These are phyloP conservation scores for Monosporozyma aquatica DNA, from an alignment of 805 yeast species.

Conservation along the genomic window DNA sequence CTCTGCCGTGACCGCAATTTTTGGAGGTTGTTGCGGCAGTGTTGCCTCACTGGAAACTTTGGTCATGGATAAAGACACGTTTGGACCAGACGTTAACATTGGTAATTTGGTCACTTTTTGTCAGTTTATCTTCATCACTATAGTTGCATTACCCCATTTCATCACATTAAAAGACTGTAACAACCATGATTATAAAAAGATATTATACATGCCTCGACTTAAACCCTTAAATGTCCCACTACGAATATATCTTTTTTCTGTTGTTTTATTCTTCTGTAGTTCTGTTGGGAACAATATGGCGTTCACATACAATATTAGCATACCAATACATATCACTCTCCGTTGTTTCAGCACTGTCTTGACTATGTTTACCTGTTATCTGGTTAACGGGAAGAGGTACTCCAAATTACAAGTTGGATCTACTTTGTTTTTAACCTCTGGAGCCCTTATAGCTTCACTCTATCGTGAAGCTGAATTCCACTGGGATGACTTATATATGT, in stretches of 20 bases:
- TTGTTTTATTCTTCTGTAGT: conserved; percentile 41
- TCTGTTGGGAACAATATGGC: conserved; percentile 51
- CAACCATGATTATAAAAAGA: neutral
- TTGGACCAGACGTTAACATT: conserved; percentile 22
- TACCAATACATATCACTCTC: conserved; percentile 60
- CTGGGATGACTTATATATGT: conserved; percentile 4
- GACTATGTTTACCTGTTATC: conserved; percentile 48
- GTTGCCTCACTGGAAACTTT: conserved; percentile 54
- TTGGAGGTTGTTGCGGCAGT: conserved; percentile 70
- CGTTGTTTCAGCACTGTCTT: conserved; percentile 56
- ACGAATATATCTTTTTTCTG: conserved; percentile 37
- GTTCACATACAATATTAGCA: conserved; percentile 46
- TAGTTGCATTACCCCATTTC: conserved; percentile 35
- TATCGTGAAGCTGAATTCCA: conserved; percentile 26
- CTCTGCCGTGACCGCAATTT: conserved; percentile 12
- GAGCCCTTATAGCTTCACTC: conserved; percentile 40
- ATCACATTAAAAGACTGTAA: conserved; percentile 24
- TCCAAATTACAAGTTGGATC: conserved; percentile 38
- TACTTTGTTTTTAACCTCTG: conserved; percentile 44
- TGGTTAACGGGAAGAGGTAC: conserved; percentile 40
- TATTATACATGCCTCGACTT: conserved; percentile 25
- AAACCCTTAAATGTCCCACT: conserved; percentile 35
- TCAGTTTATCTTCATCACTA: conserved; percentile 47
- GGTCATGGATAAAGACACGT: conserved; percentile 18
- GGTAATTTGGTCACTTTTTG: conserved; percentile 50